These are phyloP conservation scores for Globisporangium spiculum DNA, from an alignment of 352 stramenopile species.

Conservation along the genomic window DNA sequence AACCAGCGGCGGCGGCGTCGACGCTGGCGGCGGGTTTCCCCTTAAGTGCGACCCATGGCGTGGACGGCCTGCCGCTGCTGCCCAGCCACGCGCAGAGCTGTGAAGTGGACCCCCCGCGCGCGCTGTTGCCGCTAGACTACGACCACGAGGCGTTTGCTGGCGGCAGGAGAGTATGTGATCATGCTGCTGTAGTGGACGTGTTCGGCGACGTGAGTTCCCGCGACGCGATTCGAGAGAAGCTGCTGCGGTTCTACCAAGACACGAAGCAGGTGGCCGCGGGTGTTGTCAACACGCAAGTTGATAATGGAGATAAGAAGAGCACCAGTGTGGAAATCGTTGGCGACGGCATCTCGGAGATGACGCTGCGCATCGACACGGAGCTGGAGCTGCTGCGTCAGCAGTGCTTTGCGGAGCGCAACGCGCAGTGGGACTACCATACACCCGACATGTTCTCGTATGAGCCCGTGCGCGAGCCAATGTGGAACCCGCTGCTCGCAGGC, in stretches of 20 bases:
- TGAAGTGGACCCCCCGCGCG: conserved; percentile 9
- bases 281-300: not conserved
- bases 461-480: conserved; percentile 23
- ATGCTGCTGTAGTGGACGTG: conserved; percentile 18
- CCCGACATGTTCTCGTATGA: conserved; percentile 50
- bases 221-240: conserved; percentile 34
- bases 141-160: not conserved
- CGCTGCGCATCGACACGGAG: conserved; percentile 73
- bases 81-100: conserved; percentile 22
- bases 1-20: not conserved
- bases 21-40: not conserved
- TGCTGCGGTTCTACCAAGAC: conserved; percentile 39
- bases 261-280: conserved; percentile 26
- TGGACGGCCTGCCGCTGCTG: conserved; percentile 32
- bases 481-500: conserved; percentile 35
- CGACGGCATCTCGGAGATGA: conserved; percentile 42
- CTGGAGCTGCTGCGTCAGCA: conserved; percentile 65
- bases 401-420: conserved; percentile 78
- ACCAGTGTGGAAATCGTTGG: conserved; percentile 16
- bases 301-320: not conserved
- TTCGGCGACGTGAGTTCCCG: conserved; percentile 29
- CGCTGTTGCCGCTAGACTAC: not conserved
- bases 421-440: conserved; percentile 49
- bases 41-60: not conserved
- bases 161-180: not conserved